Percentiles rank a stretch among this genome's conserved stretches.
phyloP scores from a whole-genome alignment of 2,329 filamentous ascomycete species.

The Gaeumannomyces tritici region DNA sequence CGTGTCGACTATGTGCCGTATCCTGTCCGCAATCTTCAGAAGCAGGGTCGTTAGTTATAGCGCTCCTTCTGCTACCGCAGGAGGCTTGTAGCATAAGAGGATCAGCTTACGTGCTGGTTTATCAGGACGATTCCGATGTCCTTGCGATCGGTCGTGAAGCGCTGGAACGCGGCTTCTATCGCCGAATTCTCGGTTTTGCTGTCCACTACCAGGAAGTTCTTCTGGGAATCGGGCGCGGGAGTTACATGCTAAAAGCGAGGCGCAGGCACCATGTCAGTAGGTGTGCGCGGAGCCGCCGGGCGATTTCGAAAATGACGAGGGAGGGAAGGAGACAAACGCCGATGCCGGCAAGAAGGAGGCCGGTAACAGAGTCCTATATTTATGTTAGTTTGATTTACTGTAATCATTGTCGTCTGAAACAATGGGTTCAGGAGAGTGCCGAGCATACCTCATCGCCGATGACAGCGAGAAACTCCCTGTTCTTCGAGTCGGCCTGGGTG shows the following conservation, averaged over 20 bases:
- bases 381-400: not conserved
- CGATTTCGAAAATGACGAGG: not conserved
- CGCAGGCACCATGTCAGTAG: conserved; percentile 1
- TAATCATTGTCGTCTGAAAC: no score
- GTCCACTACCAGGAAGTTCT: conserved; percentile 98
- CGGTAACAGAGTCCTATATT: conserved; percentile 83
- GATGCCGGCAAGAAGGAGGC: conserved; percentile 87
- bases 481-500: conserved; percentile 55
- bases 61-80: not conserved
- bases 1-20: conserved; percentile 80
- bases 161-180: conserved; percentile 85
- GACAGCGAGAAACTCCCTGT: conserved; percentile 92
- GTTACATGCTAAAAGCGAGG: conserved; percentile 70
- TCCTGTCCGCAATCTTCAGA: conserved; percentile 77
- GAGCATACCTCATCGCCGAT: conserved; percentile 83
- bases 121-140: conserved; percentile 96
- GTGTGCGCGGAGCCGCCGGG: not conserved
- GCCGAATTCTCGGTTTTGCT: conserved; percentile 78
- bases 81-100: not conserved
- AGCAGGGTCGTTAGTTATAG: not conserved
- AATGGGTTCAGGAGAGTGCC: not conserved
- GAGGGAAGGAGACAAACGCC: conserved; percentile 50
- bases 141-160: conserved; percentile 81
- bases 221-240: conserved; percentile 75
- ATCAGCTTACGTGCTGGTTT: conserved; percentile 80